These are phyloP conservation scores for Malassezia furfur DNA, from an alignment of 1,284 basidiomycete genomes.

Conservation along the genomic window DNA sequence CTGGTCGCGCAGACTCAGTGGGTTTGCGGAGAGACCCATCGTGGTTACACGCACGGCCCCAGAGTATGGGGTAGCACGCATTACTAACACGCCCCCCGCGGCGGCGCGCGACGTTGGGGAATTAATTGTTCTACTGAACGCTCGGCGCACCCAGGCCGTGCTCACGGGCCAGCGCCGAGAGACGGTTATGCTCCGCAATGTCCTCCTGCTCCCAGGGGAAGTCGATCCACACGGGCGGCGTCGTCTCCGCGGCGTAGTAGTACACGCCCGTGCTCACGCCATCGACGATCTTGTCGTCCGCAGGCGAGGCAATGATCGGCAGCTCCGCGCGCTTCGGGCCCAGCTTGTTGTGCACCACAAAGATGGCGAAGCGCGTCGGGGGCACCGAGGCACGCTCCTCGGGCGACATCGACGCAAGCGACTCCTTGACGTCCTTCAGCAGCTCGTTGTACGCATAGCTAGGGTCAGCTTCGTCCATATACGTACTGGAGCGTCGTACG, in stretches of 20 bases:
- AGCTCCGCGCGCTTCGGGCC: constrained; percentile 40
- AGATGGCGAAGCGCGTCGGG: constrained; percentile 46
- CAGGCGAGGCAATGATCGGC: constrained; percentile 28
- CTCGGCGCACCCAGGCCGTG: constrained; percentile 14
- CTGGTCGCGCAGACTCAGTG: constrained; percentile 29
- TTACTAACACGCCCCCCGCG: too few relatives aligned
- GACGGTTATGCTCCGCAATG: constrained; percentile 46
- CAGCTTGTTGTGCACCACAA: constrained; percentile 46
- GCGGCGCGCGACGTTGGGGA: neutral
- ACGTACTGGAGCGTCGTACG: constrained; percentile 41
- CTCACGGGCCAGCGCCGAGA: constrained; percentile 40
- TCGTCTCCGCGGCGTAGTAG: constrained; percentile 45
- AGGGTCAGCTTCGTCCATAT: neutral
- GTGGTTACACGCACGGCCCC: neutral
- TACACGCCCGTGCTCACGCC: constrained; percentile 39
- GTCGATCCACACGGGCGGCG: constrained; percentile 43
- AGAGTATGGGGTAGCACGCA: neutral
- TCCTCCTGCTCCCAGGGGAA: constrained; percentile 47
- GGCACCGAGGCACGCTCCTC: constrained; percentile 33
- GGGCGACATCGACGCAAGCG: constrained; percentile 27
- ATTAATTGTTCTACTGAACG: neutral
- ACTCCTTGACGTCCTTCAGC: constrained; percentile 38
- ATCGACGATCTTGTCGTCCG: constrained; percentile 30
- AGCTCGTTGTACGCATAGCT: constrained; percentile 46
- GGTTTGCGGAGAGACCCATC: constrained; percentile 30